Conservation (phyloP, 768 basidiomycete genomes). For the Termitomyces sp. region DNA sequence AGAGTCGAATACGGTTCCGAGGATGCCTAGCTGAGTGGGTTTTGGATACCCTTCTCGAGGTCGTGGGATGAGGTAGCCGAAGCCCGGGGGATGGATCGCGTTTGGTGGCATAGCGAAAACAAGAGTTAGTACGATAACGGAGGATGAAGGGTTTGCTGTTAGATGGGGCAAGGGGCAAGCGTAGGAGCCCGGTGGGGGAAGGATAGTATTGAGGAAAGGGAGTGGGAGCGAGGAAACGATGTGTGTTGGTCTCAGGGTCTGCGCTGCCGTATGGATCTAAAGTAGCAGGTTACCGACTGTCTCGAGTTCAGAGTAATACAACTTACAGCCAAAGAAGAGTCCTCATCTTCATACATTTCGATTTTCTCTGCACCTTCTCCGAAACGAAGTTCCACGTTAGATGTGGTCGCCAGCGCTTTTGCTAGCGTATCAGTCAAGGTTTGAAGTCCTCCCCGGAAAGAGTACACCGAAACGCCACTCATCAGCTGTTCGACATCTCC, state of each 20-base stretch:
- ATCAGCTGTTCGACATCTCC: conserved; percentile 47
- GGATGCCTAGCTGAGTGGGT: conserved; percentile 40
- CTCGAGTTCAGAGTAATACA: conserved; percentile 1
- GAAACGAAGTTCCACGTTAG: conserved; percentile 57
- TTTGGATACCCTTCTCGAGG: conserved; percentile 51
- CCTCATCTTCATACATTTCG: conserved; percentile 25
- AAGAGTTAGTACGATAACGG: conserved; percentile 86
- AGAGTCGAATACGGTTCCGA: conserved; percentile 92
- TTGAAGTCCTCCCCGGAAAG: conserved; percentile 74
- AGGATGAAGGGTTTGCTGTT: conserved; percentile 64
- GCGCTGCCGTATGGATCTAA: conserved; percentile 7
- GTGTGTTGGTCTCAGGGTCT: conserved; percentile 46
- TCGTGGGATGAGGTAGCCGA: conserved; percentile 92
- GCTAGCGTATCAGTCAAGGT: conserved; percentile 59
- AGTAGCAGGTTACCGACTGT: neutral
- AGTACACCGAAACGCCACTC: conserved; percentile 70
- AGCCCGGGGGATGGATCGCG: conserved; percentile 76
- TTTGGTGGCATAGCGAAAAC: conserved; percentile 59
- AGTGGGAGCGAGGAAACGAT: conserved; percentile 77
- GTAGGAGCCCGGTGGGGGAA: conserved; percentile 26
- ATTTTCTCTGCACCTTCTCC: conserved; percentile 37
- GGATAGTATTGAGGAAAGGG: conserved; percentile 41
- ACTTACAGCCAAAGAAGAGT: conserved; percentile 41
- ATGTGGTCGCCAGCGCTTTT: conserved; percentile 33
- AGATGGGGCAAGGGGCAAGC: conserved; percentile 54